Evolutionary conservation across 169 alveolate genomes (phyloP), one percentile per base, ranked within the genome.

Genomic region (Cryptosporidium ubiquitum): DNA sequence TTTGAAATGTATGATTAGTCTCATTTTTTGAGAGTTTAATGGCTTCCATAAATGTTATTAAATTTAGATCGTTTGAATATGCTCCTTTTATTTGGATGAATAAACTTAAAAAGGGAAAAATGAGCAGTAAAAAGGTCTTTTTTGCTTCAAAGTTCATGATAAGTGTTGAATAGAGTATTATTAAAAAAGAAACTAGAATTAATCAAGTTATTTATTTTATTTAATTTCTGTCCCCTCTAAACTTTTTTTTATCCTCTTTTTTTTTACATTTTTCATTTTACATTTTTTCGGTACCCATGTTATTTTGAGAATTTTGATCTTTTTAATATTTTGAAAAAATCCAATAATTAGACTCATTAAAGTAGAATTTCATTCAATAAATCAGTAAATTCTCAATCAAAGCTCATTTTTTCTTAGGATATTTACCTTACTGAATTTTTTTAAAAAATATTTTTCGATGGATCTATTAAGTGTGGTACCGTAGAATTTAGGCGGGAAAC

Each of bases 391-490:
- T 47, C 5, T 3, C 20, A 14, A 47, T 47, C 20, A 16, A 47
- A 47, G 5, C 7, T 14, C 42, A 47, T 47, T 16, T 16, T 7
- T 18, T 47, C 16, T 47, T 47, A 14, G 12, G 2, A 3, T n/a
- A 0, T 5, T 55, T 7, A 2, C 16, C 20, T 55, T 55, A 16
- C 37, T 5, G 10, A 55, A n/a, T 55, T 26, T 9, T 3, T 10
- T 35, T 26, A 12, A 51, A 16, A 9, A 42, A 1, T 42, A 14
- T 47, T 44, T 44, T 44, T 3, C 12, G 5, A 23, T 10, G n/a
- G 66, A 55, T 55, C 66, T 55, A 55, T n/a, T 55, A 3, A 55
- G 6, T 55, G 66, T 26, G 66, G 66, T 55, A 55, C 66, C 66
- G 39, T 9, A n/a, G 1, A 12, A 10, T 6, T 23, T 55, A 23